Conservation (phyloP, 257 asterid genomes). For the Asclepias syriaca region DNA sequence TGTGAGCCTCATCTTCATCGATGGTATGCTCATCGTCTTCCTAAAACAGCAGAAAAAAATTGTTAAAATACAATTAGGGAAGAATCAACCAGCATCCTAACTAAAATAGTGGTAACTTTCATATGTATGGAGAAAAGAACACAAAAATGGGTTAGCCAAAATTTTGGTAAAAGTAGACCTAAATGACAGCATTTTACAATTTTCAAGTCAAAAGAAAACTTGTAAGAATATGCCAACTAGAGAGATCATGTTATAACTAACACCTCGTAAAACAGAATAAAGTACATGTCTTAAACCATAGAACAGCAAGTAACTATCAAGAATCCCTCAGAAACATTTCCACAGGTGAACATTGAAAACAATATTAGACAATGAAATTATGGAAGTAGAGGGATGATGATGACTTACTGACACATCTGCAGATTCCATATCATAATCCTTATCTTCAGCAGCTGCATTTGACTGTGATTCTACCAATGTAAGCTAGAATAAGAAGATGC, state of each 20-base stretch:
- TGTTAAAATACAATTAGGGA: neutral
- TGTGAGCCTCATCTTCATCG: slow-evolving; percentile 91
- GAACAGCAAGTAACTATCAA: neutral
- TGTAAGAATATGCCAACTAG: neutral
- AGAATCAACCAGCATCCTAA: slow-evolving; percentile 1
- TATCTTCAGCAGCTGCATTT: slow-evolving; percentile 57
- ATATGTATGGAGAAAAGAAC: neutral
- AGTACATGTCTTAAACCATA: neutral
- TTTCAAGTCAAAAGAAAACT: neutral
- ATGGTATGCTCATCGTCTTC: slow-evolving; percentile 97
- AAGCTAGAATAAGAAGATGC: slow-evolving; percentile 27
- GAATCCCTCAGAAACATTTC: neutral
- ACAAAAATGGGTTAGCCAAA: neutral
- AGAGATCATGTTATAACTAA: neutral
- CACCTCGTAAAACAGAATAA: neutral
- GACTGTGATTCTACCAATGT: slow-evolving; percentile 65
- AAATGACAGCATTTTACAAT: neutral
- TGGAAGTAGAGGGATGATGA: neutral
- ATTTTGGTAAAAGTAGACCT: neutral
- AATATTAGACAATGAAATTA: neutral
- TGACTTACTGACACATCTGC: slow-evolving; percentile 69
- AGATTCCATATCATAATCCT: slow-evolving; percentile 61
- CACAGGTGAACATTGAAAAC: neutral
- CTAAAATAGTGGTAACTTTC: neutral
- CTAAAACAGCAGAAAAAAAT: slow-evolving; percentile 43